phyloP scores from a whole-genome alignment of 352 stramenopile species.

The Phytophthora sojae region DNA sequence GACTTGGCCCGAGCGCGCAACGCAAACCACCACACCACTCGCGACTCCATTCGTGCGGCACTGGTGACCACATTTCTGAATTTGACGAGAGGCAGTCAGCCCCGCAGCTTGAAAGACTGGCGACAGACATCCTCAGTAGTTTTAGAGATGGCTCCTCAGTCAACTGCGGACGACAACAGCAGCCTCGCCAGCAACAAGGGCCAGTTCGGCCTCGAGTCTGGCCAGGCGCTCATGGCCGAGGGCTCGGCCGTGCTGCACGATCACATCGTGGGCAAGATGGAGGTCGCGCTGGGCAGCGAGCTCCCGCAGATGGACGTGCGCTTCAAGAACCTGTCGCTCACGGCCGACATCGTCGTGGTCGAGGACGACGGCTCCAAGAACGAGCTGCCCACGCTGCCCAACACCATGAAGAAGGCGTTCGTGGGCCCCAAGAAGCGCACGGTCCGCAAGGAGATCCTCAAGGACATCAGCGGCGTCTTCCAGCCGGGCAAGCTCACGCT shows the following conservation, averaged over 20 bases:
- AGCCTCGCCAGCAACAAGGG: slow-evolving; percentile 22
- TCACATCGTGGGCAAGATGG: slow-evolving; percentile 36
- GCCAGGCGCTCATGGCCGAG: slow-evolving; percentile 35
- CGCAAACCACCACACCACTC: no score
- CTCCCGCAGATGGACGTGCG: slow-evolving; percentile 60
- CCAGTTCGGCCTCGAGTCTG: slow-evolving; percentile 35
- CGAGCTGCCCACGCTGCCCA: slow-evolving; percentile 44
- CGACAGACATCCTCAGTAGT: neutral
- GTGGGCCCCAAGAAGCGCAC: slow-evolving; percentile 35
- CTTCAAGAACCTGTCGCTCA: slow-evolving; percentile 53
- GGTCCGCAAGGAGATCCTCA: slow-evolving; percentile 47
- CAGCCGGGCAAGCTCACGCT: slow-evolving; percentile 48
- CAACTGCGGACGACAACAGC: slow-evolving; percentile 26
- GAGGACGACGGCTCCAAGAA: slow-evolving; percentile 20
- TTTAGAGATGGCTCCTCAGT: neutral
- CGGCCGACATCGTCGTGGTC: slow-evolving; percentile 39
- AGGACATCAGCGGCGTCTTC: slow-evolving; percentile 48
- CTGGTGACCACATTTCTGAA: neutral
- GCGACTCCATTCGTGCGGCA: neutral
- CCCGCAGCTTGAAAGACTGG: no score
- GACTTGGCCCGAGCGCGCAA: no score
- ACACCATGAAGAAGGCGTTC: slow-evolving; percentile 44
- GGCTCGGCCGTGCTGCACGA: slow-evolving; percentile 46
- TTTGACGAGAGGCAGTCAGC: neutral
- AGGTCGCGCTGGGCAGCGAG: slow-evolving; percentile 29